A percentile compares a stretch with the other conserved stretches of the same genome.
These are phyloP conservation scores for Basipetospora chlamydospora DNA, from an alignment of 2,329 filamentous ascomycete species.

Conservation along the genomic window DNA sequence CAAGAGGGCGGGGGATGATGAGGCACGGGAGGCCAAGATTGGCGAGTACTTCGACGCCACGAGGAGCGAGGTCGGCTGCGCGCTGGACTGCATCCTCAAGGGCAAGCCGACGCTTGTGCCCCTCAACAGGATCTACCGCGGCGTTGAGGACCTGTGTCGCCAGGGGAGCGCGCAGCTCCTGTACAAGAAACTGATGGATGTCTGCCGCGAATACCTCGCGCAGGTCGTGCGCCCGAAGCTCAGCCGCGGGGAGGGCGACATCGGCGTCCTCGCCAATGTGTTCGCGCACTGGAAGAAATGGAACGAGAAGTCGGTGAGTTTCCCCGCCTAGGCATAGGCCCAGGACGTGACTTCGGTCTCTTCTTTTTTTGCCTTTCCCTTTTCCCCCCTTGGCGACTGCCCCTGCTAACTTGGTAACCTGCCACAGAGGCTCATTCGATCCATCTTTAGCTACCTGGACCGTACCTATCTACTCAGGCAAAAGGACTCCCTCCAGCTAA, in stretches of 20 bases:
- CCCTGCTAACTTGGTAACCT: constrained; percentile 2
- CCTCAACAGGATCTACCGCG: constrained; percentile 79
- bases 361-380: not conserved
- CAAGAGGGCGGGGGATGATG: constrained; percentile 42
- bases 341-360: not conserved
- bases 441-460: constrained; percentile 88
- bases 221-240: constrained; percentile 41
- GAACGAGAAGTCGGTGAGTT: constrained; percentile 28
- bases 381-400: constrained; percentile 4
- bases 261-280: constrained; percentile 47
- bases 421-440: constrained; percentile 56
- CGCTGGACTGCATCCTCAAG: constrained; percentile 59
- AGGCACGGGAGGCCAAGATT: constrained; percentile 43
- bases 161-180: constrained; percentile 57
- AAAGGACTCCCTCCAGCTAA: constrained; percentile 54
- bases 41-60: constrained; percentile 66
- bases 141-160: constrained; percentile 82
- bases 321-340: too few species aligned
- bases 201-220: constrained; percentile 55
- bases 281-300: constrained; percentile 57
- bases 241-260: constrained; percentile 31
- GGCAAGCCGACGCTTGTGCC: constrained; percentile 50
- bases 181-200: constrained; percentile 48
- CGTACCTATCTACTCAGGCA: constrained; percentile 72
- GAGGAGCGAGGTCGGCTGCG: constrained; percentile 58